These are phyloP conservation scores for Monilinia fructicola DNA, from an alignment of 2,329 filamentous ascomycete genomes.

Conservation along the genomic window DNA sequence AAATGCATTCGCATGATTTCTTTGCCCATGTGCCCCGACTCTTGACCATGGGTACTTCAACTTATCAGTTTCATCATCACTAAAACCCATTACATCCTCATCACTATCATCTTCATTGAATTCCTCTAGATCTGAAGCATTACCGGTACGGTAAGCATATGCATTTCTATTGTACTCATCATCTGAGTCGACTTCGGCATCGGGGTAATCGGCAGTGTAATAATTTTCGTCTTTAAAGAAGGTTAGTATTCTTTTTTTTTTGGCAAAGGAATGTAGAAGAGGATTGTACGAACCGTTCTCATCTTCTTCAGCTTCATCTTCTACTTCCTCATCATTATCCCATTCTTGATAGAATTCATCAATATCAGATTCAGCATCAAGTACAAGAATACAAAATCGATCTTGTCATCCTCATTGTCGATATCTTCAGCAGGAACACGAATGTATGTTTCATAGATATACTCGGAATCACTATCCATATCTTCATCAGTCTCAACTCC, in stretches of 20 bases:
- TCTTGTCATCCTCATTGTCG: slow-evolving; percentile 48
- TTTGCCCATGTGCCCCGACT: background rate
- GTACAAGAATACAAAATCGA: slow-evolving; percentile 46
- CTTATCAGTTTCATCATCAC: slow-evolving; percentile 35
- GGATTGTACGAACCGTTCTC: slow-evolving; percentile 55
- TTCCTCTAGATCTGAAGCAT: slow-evolving; percentile 39
- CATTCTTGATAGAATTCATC: slow-evolving; percentile 61
- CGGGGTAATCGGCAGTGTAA: slow-evolving; percentile 77
- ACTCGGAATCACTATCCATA: slow-evolving; percentile 53
- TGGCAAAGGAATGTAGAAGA: background rate
- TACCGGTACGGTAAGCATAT: slow-evolving; percentile 52
- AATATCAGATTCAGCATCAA: slow-evolving; percentile 43
- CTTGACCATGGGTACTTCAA: slow-evolving; percentile 36
- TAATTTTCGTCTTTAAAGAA: slow-evolving; percentile 65
- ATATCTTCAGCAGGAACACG: slow-evolving; percentile 61
- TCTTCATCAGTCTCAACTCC: slow-evolving; percentile 47
- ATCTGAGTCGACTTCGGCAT: slow-evolving; percentile 74
- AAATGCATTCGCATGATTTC: background rate
- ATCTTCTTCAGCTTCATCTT: slow-evolving; percentile 64
- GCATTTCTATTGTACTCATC: slow-evolving; percentile 60
- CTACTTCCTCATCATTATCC: slow-evolving; percentile 59
- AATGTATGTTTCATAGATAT: slow-evolving; percentile 64
- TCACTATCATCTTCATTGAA: slow-evolving; percentile 34
- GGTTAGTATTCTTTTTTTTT: slow-evolving; percentile 26
- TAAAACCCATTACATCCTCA: slow-evolving; percentile 33